Conservation (phyloP, 2,329 filamentous ascomycete species). For the Massarina eburnea region DNA sequence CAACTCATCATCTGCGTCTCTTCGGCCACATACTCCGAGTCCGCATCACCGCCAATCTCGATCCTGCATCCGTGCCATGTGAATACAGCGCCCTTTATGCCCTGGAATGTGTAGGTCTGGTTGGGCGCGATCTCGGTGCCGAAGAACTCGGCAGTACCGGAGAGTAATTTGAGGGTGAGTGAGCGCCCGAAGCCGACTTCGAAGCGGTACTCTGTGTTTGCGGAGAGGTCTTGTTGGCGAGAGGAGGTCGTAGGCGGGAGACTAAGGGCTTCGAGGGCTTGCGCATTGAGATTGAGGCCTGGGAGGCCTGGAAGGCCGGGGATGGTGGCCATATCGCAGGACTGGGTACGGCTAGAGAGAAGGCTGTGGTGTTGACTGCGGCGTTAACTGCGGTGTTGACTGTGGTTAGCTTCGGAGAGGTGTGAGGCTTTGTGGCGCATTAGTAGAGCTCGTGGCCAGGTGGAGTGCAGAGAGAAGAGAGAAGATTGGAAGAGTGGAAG, state of each 20-base stretch:
- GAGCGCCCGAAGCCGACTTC: slow-evolving; percentile 40
- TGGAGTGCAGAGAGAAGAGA: neutral
- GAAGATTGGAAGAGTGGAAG: too few species aligned
- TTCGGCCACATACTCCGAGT: slow-evolving; percentile 69
- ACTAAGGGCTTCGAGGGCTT: slow-evolving; percentile 27
- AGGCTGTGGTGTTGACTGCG: too few species aligned
- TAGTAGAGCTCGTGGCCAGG: too few species aligned
- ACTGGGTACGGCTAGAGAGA: too few species aligned
- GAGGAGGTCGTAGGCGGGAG: slow-evolving; percentile 23
- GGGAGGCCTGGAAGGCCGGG: slow-evolving; percentile 34
- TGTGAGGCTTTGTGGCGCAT: too few species aligned
- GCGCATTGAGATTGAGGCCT: slow-evolving; percentile 47
- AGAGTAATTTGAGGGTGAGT: slow-evolving; percentile 61
- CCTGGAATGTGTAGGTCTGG: slow-evolving; percentile 77
- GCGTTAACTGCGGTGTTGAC: too few species aligned
- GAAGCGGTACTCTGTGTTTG: slow-evolving; percentile 51
- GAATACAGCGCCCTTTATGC: slow-evolving; percentile 82
- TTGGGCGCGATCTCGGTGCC: slow-evolving; percentile 87
- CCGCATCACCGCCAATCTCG: slow-evolving; percentile 72
- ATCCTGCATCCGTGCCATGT: slow-evolving; percentile 90
- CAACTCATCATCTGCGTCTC: slow-evolving; percentile 81
- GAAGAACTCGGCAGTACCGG: slow-evolving; percentile 88
- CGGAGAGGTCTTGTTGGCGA: slow-evolving; percentile 45
- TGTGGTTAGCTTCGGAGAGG: too few species aligned
- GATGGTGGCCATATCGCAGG: neutral